Conservation (phyloP, 495 filamentous ascomycete species). For the Penicillium waksmanii region DNA sequence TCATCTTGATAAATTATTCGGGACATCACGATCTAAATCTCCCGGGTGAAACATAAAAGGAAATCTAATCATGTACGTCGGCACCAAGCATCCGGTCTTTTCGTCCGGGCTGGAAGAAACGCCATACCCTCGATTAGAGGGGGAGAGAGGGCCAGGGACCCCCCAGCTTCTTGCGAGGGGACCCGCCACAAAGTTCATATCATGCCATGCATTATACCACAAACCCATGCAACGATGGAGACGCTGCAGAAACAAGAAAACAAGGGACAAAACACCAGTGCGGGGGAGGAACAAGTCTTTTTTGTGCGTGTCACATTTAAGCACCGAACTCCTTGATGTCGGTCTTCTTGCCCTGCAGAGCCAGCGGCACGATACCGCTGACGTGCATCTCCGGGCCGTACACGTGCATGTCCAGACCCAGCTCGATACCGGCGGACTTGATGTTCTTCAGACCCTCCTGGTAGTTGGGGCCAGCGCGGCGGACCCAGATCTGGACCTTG, state of each 20-base stretch:
- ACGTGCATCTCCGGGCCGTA: constrained; percentile 97
- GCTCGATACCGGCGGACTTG: constrained; percentile 91
- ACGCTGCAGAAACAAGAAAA: constrained; percentile 40
- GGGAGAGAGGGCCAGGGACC: not conserved
- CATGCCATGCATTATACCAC: constrained; percentile 54
- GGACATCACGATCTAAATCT: constrained; percentile 36
- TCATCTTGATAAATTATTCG: constrained; percentile 39
- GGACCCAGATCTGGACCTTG: constrained; percentile 99
- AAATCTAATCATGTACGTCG: constrained; percentile 43
- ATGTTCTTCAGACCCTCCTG: constrained; percentile 99
- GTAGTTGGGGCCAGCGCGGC: constrained; percentile 98
- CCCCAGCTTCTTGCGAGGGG: not conserved
- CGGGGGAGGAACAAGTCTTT: constrained; percentile 16
- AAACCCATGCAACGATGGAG: constrained; percentile 41
- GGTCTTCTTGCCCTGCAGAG: constrained; percentile 62
- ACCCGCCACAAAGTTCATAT: constrained; percentile 41
- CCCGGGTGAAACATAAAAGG: constrained; percentile 36
- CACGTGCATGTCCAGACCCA: constrained; percentile 92
- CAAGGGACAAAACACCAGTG: constrained; percentile 17
- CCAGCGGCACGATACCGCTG: constrained; percentile 69
- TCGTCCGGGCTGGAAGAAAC: constrained; percentile 36
- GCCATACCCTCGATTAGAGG: constrained; percentile 34
- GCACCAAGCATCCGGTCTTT: constrained; percentile 36
- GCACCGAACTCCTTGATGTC: constrained; percentile 55
- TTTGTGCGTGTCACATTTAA: constrained; percentile 34